Conservation (phyloP, 2,329 filamentous ascomycete species). For the Talaromyces sp. region DNA sequence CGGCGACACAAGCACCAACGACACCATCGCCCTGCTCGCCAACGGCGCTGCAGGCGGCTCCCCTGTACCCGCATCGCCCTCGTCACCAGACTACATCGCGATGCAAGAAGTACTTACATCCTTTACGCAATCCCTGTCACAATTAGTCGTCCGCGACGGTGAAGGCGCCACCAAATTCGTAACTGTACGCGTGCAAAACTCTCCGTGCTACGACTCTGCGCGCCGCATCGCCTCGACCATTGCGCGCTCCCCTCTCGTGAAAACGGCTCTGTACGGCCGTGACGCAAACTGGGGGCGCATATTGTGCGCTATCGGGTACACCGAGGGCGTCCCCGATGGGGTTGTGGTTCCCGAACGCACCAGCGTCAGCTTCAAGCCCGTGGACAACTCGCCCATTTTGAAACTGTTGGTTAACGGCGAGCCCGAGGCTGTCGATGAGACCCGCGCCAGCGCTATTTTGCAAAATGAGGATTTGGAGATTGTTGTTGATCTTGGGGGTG, state of each 20-base stretch:
- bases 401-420: conserved; percentile 58
- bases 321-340: conserved; percentile 43
- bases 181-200: conserved; percentile 77
- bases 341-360: conserved; percentile 53
- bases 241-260: conserved; percentile 86
- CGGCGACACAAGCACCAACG: conserved; percentile 95
- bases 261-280: conserved; percentile 93
- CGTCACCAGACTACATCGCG: conserved; percentile 62
- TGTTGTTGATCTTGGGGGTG: conserved; percentile 54
- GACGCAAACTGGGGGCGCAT: conserved; percentile 99
- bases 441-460: conserved; percentile 54
- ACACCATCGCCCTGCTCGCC: conserved; percentile 89
- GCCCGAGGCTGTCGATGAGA: conserved; percentile 59
- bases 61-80: conserved; percentile 49
- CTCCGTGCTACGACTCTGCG: conserved; percentile 64
- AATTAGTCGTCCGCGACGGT: conserved; percentile 91
- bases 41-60: conserved; percentile 84
- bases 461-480: conserved; percentile 62
- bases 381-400: conserved; percentile 53
- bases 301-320: conserved; percentile 87
- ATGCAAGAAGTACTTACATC: conserved; percentile 67
- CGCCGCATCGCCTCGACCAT: conserved; percentile 81
- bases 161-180: conserved; percentile 99
- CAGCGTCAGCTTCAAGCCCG: conserved; percentile 58
- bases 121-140: conserved; percentile 79